Evolutionary conservation across 768 basidiomycete species (phyloP).

Genomic region (Boletellus ananas): DNA sequence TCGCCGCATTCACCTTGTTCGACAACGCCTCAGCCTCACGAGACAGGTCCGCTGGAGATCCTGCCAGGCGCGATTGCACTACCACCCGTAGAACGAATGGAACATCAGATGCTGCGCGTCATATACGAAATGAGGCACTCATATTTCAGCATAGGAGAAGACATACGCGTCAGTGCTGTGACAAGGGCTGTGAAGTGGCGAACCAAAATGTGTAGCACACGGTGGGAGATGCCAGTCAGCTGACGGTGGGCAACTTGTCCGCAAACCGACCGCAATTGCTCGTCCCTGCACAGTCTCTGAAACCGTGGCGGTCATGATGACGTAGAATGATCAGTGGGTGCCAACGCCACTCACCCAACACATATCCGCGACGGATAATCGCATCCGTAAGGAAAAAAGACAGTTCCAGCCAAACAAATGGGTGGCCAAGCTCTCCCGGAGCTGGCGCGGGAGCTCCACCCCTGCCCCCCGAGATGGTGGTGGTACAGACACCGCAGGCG

Average conservation of each 20-base stretch:
- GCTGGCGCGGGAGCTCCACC: conserved; percentile 39
- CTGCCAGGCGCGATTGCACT: conserved; percentile 54
- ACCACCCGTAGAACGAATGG: conserved; percentile 64
- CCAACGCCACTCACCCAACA: conserved; percentile 37
- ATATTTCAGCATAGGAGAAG: conserved; percentile 7
- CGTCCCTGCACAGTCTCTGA: conserved; percentile 47
- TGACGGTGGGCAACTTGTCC: conserved; percentile 51
- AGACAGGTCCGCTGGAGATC: conserved; percentile 35
- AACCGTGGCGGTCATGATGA: conserved; percentile 26
- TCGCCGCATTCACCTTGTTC: conserved; percentile 28
- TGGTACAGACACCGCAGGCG: conserved; percentile 33
- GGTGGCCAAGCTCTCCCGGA: conserved; percentile 47
- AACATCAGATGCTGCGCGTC: conserved; percentile 49
- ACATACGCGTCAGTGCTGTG: conserved; percentile 43
- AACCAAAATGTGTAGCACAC: conserved; percentile 51
- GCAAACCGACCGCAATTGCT: conserved; percentile 41
- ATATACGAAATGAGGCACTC: conserved; percentile 11
- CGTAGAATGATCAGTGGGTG: conserved; percentile 10
- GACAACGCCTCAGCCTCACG: conserved; percentile 38
- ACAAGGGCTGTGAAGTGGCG: conserved; percentile 52
- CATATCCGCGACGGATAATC: conserved; percentile 44
- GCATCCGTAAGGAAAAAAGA: conserved; percentile 51
- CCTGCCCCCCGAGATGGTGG: conserved; percentile 26
- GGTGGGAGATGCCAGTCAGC: conserved; percentile 50
- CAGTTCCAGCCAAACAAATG: conserved; percentile 63